Percentiles rank a stretch among this genome's conserved stretches.
Conservation (phyloP, 306 rosid species). For the peach (Prunus persica) region DNA sequence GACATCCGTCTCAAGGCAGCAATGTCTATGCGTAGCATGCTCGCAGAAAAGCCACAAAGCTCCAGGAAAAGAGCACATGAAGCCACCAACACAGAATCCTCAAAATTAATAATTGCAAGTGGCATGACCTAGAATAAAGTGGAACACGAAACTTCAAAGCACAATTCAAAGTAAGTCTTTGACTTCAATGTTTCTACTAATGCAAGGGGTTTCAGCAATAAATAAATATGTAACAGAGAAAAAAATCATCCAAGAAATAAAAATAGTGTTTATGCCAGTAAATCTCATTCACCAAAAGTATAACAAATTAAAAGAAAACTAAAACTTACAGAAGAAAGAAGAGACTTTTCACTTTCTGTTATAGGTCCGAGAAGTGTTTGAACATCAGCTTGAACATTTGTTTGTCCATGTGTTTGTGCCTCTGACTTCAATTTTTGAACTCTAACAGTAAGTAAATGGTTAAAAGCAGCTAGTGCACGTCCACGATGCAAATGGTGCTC, state of each 20-base stretch:
- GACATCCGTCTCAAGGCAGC: conserved; percentile 83
- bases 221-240: neutral
- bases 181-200: neutral
- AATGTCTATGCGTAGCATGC: conserved; percentile 69
- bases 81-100: conserved; percentile 79
- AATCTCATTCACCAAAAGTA: conserved; percentile 18
- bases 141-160: conserved; percentile 10
- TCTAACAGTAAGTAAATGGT: conserved; percentile 66
- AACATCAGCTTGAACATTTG: conserved; percentile 75
- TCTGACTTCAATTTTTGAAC: conserved; percentile 73
- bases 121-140: conserved; percentile 66
- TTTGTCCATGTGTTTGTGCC: conserved; percentile 51
- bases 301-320: conserved; percentile 2
- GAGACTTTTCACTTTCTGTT: conserved; percentile 61
- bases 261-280: neutral
- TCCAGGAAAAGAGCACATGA: conserved; percentile 87
- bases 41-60: conserved; percentile 88
- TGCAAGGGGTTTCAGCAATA: neutral
- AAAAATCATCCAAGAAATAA: neutral
- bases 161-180: neutral
- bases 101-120: conserved; percentile 81
- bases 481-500: conserved; percentile 97
- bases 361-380: conserved; percentile 80
- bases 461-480: conserved; percentile 83
- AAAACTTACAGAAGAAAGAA: conserved; percentile 54